Percentiles rank a stretch among this genome's conserved stretches.
These are phyloP conservation scores for Chaetomium sp. DNA, from an alignment of 2,329 filamentous ascomycete genomes.

Conservation along the genomic window DNA sequence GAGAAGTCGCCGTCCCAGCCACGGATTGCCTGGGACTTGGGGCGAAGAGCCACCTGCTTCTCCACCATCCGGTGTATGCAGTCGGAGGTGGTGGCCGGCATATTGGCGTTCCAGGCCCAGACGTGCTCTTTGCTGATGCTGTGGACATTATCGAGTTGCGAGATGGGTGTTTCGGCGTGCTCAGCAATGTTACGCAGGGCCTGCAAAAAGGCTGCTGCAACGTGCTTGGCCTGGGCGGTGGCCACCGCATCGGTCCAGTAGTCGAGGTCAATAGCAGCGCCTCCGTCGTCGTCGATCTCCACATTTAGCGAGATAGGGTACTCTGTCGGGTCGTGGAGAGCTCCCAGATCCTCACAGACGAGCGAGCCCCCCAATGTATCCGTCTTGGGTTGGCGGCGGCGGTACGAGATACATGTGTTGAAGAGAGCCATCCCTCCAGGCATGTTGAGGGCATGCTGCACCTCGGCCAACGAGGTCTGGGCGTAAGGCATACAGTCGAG, in stretches of 20 bases:
- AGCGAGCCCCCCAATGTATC: neutral
- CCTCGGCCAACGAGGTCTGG: conserved; percentile 33
- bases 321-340: conserved; percentile 34
- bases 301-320: conserved; percentile 36
- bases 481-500: conserved; percentile 33
- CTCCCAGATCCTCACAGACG: conserved; percentile 26
- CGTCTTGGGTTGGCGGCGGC: conserved; percentile 19
- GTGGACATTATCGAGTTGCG: conserved; percentile 29
- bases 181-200: conserved; percentile 30
- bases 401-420: conserved; percentile 36
- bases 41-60: conserved; percentile 33
- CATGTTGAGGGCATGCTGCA: conserved; percentile 33
- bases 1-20: conserved; percentile 32
- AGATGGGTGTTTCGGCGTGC: conserved; percentile 23
- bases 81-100: conserved; percentile 26
- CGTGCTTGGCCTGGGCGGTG: conserved; percentile 27
- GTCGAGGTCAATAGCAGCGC: conserved; percentile 32
- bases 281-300: conserved; percentile 27
- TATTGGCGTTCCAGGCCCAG: conserved; percentile 33
- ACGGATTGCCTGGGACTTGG: conserved; percentile 37
- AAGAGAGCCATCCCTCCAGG: conserved; percentile 35
- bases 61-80: conserved; percentile 34
- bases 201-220: conserved; percentile 31
- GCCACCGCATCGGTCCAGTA: conserved; percentile 33
- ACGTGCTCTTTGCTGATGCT: conserved; percentile 24